These are phyloP conservation scores for Aureobasidium melanogenum DNA, from an alignment of 2,329 filamentous ascomycete genomes.

Conservation along the genomic window DNA sequence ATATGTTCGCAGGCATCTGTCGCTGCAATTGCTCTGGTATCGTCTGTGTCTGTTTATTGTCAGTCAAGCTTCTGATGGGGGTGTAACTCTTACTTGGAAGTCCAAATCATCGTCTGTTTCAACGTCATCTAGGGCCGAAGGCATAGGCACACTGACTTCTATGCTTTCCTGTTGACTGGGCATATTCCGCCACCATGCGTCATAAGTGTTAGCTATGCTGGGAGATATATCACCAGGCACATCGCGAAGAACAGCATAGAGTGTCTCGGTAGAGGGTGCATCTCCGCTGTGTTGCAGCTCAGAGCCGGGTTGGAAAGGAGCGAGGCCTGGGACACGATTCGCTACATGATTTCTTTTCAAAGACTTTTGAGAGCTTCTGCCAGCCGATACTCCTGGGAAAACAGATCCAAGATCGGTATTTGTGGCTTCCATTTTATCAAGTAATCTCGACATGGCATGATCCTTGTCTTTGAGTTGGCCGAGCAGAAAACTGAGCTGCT, in stretches of 20 bases:
- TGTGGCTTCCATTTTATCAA: conserved; percentile 49
- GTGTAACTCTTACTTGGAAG: background rate
- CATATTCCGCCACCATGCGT: conserved; percentile 3
- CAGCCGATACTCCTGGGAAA: conserved; percentile 45
- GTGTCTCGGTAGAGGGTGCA: background rate
- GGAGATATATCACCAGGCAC: background rate
- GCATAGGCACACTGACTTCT: background rate
- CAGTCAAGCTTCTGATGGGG: background rate
- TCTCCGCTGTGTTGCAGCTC: background rate
- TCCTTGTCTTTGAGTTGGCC: conserved; percentile 48
- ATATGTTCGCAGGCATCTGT: conserved; percentile 5
- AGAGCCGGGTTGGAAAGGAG: conserved; percentile 14
- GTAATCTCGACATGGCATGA: conserved; percentile 47
- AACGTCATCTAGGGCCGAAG: background rate
- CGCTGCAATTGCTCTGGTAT: conserved; percentile 6
- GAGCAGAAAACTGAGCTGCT: conserved; percentile 41
- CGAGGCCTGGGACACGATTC: conserved; percentile 46
- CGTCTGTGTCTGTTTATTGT: background rate
- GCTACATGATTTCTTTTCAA: conserved; percentile 43
- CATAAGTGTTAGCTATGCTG: background rate
- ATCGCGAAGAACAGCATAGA: background rate
- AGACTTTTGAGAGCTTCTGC: conserved; percentile 35
- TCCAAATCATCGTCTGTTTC: conserved; percentile 9
- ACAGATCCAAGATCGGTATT: conserved; percentile 47
- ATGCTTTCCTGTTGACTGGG: background rate